Conservation (phyloP, 2,329 filamentous ascomycete genomes). For the Epichloe hybrida region DNA sequence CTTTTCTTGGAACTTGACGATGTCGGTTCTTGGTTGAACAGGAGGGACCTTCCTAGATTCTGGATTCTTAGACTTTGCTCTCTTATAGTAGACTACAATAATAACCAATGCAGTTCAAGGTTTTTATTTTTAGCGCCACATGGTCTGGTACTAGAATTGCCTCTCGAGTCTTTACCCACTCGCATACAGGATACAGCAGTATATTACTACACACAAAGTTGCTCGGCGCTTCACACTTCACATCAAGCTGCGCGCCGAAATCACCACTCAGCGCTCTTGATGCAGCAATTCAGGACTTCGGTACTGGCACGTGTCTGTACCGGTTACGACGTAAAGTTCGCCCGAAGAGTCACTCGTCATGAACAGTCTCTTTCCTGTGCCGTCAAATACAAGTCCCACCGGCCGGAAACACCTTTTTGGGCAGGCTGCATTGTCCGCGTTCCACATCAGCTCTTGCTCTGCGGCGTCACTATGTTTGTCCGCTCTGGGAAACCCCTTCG, state of each 20-base stretch:
- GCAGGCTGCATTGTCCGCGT: slow-evolving; percentile 30
- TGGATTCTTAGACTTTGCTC: no score
- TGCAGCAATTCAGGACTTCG: neutral
- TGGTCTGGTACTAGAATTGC: no score
- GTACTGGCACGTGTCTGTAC: slow-evolving; percentile 2
- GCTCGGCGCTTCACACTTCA: neutral
- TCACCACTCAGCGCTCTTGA: neutral
- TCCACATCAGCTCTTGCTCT: slow-evolving; percentile 34
- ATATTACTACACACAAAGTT: no score
- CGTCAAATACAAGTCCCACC: slow-evolving; percentile 29
- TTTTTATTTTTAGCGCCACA: no score
- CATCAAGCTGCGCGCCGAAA: neutral
- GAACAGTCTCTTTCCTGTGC: slow-evolving; percentile 30
- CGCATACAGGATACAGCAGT: no score
- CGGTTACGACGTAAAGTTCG: slow-evolving; percentile 36
- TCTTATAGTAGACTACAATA: no score
- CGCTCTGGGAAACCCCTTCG: slow-evolving; percentile 20
- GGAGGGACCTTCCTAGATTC: no score
- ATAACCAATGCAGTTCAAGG: no score
- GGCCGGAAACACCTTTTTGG: slow-evolving; percentile 38
- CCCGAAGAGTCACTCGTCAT: slow-evolving; percentile 40
- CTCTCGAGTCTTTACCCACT: no score
- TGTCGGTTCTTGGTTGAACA: no score
- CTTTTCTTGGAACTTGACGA: no score
- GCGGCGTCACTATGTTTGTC: slow-evolving; percentile 24